Conservation (phyloP, 2,329 filamentous ascomycete species). For the Akanthomyces uredinophilus region DNA sequence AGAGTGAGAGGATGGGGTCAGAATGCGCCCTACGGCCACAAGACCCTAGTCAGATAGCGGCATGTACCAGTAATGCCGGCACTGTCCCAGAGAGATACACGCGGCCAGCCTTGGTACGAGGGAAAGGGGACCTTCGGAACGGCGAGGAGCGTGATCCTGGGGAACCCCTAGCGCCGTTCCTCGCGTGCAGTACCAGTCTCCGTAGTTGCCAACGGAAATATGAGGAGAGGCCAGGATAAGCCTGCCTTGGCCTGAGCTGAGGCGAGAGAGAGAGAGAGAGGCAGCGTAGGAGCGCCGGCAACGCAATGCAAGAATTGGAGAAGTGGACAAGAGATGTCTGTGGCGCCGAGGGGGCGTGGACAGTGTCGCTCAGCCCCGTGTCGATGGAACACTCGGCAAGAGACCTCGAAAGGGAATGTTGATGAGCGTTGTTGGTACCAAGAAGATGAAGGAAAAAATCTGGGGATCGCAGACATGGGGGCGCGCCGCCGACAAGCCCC, state of each 20-base stretch:
- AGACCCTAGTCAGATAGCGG: constrained; percentile 1
- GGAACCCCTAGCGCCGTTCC: constrained; percentile 2
- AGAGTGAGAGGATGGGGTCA: background rate
- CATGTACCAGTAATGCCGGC: background rate
- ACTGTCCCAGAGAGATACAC: background rate
- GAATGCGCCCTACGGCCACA: constrained; percentile 2
- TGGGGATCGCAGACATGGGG: background rate
- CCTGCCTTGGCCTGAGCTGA: background rate
- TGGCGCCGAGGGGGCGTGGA: background rate
- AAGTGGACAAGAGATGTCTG: background rate
- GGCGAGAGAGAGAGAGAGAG: too few relatives aligned
- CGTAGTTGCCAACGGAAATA: background rate
- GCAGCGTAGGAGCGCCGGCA: background rate
- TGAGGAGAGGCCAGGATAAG: background rate
- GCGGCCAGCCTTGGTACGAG: background rate
- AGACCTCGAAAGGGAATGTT: background rate
- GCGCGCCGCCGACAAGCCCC: background rate
- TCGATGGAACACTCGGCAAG: background rate
- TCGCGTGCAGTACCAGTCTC: constrained; percentile 1
- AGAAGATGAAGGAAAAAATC: background rate
- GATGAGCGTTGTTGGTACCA: background rate
- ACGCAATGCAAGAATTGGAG: constrained; percentile 3
- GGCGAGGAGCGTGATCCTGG: constrained; percentile 7
- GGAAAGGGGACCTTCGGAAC: background rate
- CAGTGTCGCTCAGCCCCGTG: background rate